Evolutionary conservation across 1,284 basidiomycete genomes (phyloP).

Genomic region (Ceratorhiza oryzae-sativae): DNA sequence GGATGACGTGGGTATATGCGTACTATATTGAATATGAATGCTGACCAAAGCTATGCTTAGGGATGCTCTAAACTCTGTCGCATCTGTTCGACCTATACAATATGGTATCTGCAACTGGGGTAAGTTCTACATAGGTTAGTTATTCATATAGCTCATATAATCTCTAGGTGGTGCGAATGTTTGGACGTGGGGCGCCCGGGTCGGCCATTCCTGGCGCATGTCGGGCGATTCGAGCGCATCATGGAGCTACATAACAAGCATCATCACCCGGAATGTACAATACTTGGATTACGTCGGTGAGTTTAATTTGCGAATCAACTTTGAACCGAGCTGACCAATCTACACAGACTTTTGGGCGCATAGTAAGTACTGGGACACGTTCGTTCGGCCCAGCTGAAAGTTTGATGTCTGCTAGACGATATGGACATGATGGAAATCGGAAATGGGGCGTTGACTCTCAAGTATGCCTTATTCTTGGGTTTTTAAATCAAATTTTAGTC

Average conservation of each 20-base stretch:
- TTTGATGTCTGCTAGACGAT: constrained; percentile 48
- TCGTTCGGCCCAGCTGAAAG: not conserved
- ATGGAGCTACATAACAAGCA: constrained; percentile 59
- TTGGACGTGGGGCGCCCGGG: constrained; percentile 63
- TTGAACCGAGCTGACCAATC: not conserved
- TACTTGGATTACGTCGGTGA: constrained; percentile 50
- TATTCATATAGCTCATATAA: not conserved
- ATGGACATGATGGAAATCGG: constrained; percentile 64
- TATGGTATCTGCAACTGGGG: constrained; percentile 63
- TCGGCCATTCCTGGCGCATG: constrained; percentile 66
- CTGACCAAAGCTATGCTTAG: constrained; percentile 11
- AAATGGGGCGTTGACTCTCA: constrained; percentile 58
- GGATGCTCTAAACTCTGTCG: constrained; percentile 26
- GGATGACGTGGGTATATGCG: constrained; percentile 57
- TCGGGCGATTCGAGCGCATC: constrained; percentile 58
- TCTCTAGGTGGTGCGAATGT: constrained; percentile 51
- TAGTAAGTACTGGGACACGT: constrained; percentile 47
- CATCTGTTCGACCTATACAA: constrained; percentile 54
- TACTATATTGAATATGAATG: not conserved
- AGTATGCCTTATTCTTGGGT: constrained; percentile 41
- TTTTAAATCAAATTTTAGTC: too few species aligned
- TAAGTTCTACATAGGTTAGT: constrained; percentile 41
- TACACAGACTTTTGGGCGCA: constrained; percentile 58
- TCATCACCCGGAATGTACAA: constrained; percentile 56
- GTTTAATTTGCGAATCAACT: not conserved